Conservation (phyloP, 164 flowering plant genomes). For the Magnolia officinalis region DNA sequence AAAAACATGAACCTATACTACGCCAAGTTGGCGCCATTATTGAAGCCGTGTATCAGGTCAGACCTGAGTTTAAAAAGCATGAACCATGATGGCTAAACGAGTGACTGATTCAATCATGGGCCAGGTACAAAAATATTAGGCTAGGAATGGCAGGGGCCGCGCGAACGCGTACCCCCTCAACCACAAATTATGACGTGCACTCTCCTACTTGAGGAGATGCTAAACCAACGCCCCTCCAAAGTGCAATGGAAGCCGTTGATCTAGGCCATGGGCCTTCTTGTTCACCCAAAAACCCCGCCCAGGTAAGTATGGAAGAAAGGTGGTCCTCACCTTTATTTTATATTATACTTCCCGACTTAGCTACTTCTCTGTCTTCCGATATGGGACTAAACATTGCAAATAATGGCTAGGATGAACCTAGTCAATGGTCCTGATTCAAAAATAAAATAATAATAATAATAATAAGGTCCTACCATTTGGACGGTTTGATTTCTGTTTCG, state of each 20-base stretch:
- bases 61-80: too few relatives aligned
- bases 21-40: too few relatives aligned
- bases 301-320: constrained; percentile 13
- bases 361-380: neutral
- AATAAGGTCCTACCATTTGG: too few relatives aligned
- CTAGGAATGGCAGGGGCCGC: constrained; percentile 2
- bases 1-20: too few relatives aligned
- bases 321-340: neutral
- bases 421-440: too few relatives aligned
- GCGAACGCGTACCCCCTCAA: neutral
- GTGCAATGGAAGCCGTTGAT: constrained; percentile 21
- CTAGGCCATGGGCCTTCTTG: constrained; percentile 27
- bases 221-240: constrained; percentile 9
- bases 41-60: too few relatives aligned
- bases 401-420: too few relatives aligned
- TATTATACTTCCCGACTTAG: neutral
- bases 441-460: too few relatives aligned
- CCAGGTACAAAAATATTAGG: too few relatives aligned
- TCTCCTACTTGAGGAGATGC: constrained; percentile 11
- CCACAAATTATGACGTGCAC: constrained; percentile 9
- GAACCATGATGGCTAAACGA: too few relatives aligned
- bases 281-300: constrained; percentile 30
- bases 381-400: neutral
- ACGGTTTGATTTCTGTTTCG: too few relatives aligned
- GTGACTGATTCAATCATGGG: too few relatives aligned